Evolutionary conservation across 1,284 basidiomycete genomes (phyloP).

Genomic region (Apiotrichum brassicae): DNA sequence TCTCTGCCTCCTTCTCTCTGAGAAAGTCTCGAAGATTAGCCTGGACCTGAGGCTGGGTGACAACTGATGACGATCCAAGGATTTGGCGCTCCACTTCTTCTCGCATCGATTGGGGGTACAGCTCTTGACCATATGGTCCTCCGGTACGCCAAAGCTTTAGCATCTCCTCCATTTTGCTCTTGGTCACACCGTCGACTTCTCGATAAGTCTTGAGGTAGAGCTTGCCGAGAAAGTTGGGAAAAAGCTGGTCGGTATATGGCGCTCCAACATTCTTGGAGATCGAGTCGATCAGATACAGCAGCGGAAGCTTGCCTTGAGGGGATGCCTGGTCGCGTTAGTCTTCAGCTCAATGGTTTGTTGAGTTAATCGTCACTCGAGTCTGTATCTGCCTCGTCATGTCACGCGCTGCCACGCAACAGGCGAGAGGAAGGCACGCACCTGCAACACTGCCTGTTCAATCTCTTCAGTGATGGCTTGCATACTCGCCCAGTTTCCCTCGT

Average conservation of each 20-base stretch:
- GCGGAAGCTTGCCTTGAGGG: constrained; percentile 84
- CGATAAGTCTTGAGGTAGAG: constrained; percentile 79
- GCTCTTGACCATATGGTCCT: constrained; percentile 66
- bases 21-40: constrained; percentile 23
- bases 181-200: constrained; percentile 71
- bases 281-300: constrained; percentile 92
- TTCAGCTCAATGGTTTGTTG: too few species aligned
- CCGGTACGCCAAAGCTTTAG: constrained; percentile 84
- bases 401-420: too few species aligned
- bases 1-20: constrained; percentile 34
- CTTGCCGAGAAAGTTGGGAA: constrained; percentile 61
- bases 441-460: constrained; percentile 76
- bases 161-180: constrained; percentile 93
- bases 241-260: constrained; percentile 76
- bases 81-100: constrained; percentile 37
- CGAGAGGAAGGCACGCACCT: constrained; percentile 44
- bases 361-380: too few species aligned
- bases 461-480: constrained; percentile 79
- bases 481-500: constrained; percentile 58
- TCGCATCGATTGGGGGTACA: constrained; percentile 51
- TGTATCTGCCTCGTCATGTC: too few species aligned
- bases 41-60: constrained; percentile 20
- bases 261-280: constrained; percentile 91
- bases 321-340: constrained; percentile 59
- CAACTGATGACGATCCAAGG: constrained; percentile 25